Percentiles rank a stretch among this genome's conserved stretches.
phyloP scores from a whole-genome alignment of 1,284 basidiomycete species.

The Boletus hoseneyae region DNA sequence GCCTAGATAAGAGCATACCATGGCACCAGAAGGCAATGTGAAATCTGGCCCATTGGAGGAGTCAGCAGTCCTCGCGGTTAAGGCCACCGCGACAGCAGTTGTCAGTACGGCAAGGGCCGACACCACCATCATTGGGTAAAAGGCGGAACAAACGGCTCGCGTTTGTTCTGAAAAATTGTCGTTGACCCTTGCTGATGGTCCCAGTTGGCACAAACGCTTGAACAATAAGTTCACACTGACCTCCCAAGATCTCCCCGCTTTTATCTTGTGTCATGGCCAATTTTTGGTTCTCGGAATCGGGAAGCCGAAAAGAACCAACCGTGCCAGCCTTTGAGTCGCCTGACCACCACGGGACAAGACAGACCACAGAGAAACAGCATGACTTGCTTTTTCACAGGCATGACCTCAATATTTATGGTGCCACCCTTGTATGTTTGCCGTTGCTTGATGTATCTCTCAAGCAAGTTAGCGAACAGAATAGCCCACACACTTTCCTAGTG shows the following conservation, averaged over 20 bases:
- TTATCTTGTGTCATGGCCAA: background rate
- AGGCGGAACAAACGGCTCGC: background rate
- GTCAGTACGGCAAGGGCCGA: background rate
- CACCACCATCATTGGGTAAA: background rate
- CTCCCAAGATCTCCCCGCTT: background rate
- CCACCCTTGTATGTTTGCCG: background rate
- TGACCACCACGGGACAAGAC: conserved; percentile 11
- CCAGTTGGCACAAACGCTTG: background rate
- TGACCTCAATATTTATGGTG: background rate
- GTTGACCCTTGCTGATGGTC: background rate
- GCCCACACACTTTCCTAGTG: too few relatives aligned
- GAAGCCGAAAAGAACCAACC: background rate
- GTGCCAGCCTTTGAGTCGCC: conserved; percentile 1
- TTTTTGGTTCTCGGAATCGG: conserved; percentile 21
- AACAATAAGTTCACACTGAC: conserved; percentile 2
- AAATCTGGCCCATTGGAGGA: background rate
- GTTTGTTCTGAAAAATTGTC: background rate
- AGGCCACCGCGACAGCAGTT: background rate
- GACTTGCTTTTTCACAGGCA: background rate
- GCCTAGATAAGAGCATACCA: conserved; percentile 7
- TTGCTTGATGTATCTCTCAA: too few relatives aligned
- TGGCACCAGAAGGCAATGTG: conserved; percentile 16
- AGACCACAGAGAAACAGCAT: background rate
- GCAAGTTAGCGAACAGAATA: too few relatives aligned
- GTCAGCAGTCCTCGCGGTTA: background rate